A percentile compares a stretch with the other conserved stretches of the same genome.
phyloP scores from a whole-genome alignment of 2,329 filamentous ascomycete species.

The Xylogone sp. region DNA sequence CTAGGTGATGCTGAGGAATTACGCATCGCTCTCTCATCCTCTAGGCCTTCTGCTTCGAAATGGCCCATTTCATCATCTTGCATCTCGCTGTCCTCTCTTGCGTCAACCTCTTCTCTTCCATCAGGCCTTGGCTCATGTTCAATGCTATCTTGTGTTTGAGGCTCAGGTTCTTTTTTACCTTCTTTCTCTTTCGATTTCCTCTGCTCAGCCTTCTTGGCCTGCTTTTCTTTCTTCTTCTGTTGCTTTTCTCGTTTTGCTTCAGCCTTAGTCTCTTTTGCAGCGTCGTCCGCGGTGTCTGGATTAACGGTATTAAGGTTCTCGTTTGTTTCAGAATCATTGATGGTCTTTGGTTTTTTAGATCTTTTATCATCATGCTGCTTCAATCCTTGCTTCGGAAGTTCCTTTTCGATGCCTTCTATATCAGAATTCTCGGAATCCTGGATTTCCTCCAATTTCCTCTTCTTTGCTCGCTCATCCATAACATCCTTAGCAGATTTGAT shows the following conservation, averaged over 20 bases:
- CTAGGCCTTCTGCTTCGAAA: slow-evolving; percentile 45
- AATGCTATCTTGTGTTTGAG: slow-evolving; percentile 16
- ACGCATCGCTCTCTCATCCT: slow-evolving; percentile 41
- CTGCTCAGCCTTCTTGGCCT: slow-evolving; percentile 42
- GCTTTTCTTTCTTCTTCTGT: slow-evolving; percentile 29
- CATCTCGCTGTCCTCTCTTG: slow-evolving; percentile 20
- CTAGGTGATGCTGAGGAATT: slow-evolving; percentile 36
- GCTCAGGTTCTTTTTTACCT: slow-evolving; percentile 18
- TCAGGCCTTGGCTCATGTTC: slow-evolving; percentile 14
- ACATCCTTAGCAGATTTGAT: slow-evolving; percentile 90
- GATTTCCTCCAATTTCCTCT: slow-evolving; percentile 72
- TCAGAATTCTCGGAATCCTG: slow-evolving; percentile 41
- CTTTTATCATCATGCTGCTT: slow-evolving; percentile 40
- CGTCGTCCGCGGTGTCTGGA: slow-evolving; percentile 31
- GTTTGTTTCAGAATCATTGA: slow-evolving; percentile 12
- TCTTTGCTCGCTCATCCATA: slow-evolving; percentile 79
- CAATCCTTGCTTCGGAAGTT: slow-evolving; percentile 62
- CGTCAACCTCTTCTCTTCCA: slow-evolving; percentile 6
- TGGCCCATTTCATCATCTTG: slow-evolving; percentile 33
- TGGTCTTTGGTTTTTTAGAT: slow-evolving; percentile 52
- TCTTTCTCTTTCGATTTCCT: slow-evolving; percentile 33
- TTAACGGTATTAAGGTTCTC: slow-evolving; percentile 18
- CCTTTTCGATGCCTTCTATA: slow-evolving; percentile 51
- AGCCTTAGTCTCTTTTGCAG: slow-evolving; percentile 27
- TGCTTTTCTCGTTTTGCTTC: slow-evolving; percentile 23